These are phyloP conservation scores for Salix brachista DNA, from an alignment of 345 rosid genomes.

Conservation along the genomic window DNA sequence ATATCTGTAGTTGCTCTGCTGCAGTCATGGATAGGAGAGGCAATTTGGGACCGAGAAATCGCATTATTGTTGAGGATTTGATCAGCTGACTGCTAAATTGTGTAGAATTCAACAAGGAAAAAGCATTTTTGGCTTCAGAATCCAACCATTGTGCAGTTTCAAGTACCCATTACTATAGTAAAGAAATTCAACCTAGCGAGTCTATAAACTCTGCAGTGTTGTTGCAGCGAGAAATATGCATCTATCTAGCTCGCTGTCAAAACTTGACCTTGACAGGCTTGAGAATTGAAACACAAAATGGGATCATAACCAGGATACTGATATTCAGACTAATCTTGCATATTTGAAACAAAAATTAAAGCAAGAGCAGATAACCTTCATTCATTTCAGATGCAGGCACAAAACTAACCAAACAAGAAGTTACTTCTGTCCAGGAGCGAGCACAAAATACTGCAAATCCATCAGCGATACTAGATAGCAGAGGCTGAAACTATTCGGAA, in stretches of 20 bases:
- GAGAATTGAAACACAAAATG: no score
- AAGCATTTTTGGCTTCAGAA: no score
- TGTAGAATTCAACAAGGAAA: neutral
- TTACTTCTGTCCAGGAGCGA: neutral
- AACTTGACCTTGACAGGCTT: no score
- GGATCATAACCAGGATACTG: neutral
- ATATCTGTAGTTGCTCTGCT: no score
- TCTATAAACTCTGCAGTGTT: no score
- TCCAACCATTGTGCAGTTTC: no score
- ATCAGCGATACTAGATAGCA: neutral
- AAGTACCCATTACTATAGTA: no score
- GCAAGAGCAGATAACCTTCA: neutral
- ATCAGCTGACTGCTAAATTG: neutral
- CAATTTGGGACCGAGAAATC: neutral
- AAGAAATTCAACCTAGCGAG: no score
- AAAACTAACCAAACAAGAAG: neutral
- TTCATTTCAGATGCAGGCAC: neutral
- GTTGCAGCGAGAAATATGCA: no score
- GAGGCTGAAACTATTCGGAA: neutral
- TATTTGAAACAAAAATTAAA: neutral
- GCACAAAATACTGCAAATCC: neutral
- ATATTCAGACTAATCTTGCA: no score
- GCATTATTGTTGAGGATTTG: neutral
- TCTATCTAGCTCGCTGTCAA: no score
- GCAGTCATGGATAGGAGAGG: no score